These are phyloP conservation scores for Aspergillus cejpii DNA, from an alignment of 2,329 filamentous ascomycete species.

Conservation along the genomic window DNA sequence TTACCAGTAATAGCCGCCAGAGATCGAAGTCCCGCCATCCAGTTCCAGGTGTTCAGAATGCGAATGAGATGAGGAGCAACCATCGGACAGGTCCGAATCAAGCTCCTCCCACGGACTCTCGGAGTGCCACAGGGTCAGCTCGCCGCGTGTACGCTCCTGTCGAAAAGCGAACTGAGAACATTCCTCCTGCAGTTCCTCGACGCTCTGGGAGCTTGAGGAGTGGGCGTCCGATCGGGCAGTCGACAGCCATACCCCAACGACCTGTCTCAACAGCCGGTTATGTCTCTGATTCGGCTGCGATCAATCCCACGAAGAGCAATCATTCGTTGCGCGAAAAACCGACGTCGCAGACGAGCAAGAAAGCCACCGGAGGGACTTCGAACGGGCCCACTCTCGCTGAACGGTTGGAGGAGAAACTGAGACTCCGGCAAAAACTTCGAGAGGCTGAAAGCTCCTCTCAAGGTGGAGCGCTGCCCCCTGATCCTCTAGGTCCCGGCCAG, in stretches of 20 bases:
- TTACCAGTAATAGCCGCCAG: background rate
- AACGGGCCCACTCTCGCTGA: conserved; percentile 22
- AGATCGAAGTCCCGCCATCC: background rate
- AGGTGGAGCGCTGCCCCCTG: background rate
- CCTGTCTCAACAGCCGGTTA: conserved; percentile 17
- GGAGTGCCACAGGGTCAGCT: background rate
- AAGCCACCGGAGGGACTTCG: conserved; percentile 7
- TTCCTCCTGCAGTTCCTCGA: conserved; percentile 2
- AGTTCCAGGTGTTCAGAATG: background rate
- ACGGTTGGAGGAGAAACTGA: conserved; percentile 32
- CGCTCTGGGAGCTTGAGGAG: conserved; percentile 20
- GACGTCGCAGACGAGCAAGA: conserved; percentile 1
- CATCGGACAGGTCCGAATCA: background rate
- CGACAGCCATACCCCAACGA: conserved; percentile 7
- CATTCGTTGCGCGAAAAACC: background rate
- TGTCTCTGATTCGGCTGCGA: conserved; percentile 18
- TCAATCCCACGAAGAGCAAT: background rate
- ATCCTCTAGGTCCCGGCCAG: background rate
- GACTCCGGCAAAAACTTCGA: conserved; percentile 24
- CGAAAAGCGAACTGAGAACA: background rate
- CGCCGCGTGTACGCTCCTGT: background rate
- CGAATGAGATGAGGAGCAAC: background rate
- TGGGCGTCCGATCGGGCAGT: conserved; percentile 4
- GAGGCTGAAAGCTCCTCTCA: conserved; percentile 14
- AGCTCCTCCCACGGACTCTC: background rate